Evolutionary conservation across 2,329 filamentous ascomycete species (phyloP).

Genomic region (Ceratocystis cubensis): DNA sequence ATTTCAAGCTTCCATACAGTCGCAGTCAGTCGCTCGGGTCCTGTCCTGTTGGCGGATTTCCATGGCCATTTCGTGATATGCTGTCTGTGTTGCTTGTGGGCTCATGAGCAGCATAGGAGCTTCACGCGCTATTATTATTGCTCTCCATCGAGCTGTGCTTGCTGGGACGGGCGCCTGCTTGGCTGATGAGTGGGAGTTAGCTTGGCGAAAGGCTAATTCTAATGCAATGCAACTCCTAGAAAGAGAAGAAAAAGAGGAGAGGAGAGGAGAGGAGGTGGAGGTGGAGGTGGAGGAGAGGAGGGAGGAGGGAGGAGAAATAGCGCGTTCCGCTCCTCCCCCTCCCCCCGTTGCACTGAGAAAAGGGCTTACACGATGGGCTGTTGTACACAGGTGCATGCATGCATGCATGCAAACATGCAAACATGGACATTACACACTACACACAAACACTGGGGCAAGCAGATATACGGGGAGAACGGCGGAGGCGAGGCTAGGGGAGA

Average conservation of each 20-base stretch:
- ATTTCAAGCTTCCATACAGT: no score
- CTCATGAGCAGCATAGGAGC: no score
- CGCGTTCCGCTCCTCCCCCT: constrained; percentile 5
- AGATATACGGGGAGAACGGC: neutral
- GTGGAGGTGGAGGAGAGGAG: neutral
- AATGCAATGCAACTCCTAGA: neutral
- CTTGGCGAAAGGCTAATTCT: neutral
- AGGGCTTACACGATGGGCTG: neutral
- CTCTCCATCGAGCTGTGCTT: no score
- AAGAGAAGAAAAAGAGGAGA: neutral
- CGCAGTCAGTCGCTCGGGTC: no score
- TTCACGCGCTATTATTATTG: no score
- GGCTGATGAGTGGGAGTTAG: neutral
- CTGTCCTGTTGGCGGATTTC: no score
- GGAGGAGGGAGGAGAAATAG: neutral
- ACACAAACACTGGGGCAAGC: neutral
- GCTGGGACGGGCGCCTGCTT: neutral
- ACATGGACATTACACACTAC: neutral
- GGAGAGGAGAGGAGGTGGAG: neutral
- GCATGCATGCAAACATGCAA: neutral
- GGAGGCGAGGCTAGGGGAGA: neutral
- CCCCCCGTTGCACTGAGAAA: neutral
- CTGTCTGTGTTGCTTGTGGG: no score
- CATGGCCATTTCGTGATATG: no score
- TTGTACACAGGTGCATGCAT: constrained; percentile 2